Evolutionary conservation across 1,139 yeast genomes (phyloP).

Genomic region (Suhomyces atakaporum): DNA sequence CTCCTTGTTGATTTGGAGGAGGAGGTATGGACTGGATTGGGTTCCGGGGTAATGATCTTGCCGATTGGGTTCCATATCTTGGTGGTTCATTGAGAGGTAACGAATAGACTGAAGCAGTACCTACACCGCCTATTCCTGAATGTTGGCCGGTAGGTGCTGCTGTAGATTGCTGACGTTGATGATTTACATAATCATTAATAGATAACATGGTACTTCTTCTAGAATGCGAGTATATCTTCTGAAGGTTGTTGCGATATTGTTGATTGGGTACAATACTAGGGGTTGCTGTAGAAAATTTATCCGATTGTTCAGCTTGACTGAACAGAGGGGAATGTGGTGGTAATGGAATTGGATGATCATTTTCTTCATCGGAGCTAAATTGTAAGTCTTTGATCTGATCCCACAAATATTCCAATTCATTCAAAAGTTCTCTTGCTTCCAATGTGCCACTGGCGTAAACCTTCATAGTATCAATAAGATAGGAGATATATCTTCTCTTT

Average conservation of each 20-base stretch:
- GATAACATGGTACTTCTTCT: slow-evolving; percentile 43
- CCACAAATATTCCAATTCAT: slow-evolving; percentile 73
- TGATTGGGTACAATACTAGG: slow-evolving; percentile 37
- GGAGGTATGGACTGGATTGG: slow-evolving; percentile 1
- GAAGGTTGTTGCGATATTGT: slow-evolving; percentile 40
- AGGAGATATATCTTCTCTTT: slow-evolving; percentile 66
- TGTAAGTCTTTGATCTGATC: slow-evolving; percentile 66
- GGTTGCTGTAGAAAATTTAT: slow-evolving; percentile 41
- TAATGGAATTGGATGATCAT: slow-evolving; percentile 24
- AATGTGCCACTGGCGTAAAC: slow-evolving; percentile 67
- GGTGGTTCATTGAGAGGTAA: slow-evolving; percentile 19
- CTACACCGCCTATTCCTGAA: slow-evolving; percentile 14
- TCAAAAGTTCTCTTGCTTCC: slow-evolving; percentile 66
- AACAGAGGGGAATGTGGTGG: slow-evolving; percentile 45
- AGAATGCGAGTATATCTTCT: slow-evolving; percentile 48
- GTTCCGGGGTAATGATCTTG: slow-evolving; percentile 12
- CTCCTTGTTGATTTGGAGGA: slow-evolving; percentile 27
- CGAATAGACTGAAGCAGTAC: slow-evolving; percentile 30
- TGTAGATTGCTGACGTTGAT: slow-evolving; percentile 31
- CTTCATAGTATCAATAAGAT: slow-evolving; percentile 71
- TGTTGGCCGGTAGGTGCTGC: slow-evolving; percentile 17
- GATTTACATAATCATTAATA: slow-evolving; percentile 41
- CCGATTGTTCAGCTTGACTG: slow-evolving; percentile 35
- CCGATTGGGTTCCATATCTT: slow-evolving; percentile 6
- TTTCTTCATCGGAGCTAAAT: slow-evolving; percentile 34